phyloP scores from a whole-genome alignment of 208 protist genomes.

The Kentomonas sorsogonicus region DNA sequence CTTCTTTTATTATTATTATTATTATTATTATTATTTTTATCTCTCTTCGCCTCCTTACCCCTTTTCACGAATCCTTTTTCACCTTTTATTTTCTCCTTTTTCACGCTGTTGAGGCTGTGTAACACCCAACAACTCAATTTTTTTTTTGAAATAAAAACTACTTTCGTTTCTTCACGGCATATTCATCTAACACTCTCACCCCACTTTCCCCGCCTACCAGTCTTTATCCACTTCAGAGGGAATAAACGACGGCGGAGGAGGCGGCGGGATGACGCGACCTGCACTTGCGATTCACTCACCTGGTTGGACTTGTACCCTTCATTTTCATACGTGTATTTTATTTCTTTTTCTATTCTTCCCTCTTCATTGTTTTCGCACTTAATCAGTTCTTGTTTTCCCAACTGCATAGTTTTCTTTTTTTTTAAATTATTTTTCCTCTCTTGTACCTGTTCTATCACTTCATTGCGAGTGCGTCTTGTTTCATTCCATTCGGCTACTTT shows the following conservation, averaged over 20 bases:
- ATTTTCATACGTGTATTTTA: no score
- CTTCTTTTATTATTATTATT: constrained; percentile 3
- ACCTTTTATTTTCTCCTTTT: constrained; percentile 6
- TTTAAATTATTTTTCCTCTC: constrained; percentile 2
- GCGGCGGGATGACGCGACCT: no score
- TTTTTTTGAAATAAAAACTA: not conserved
- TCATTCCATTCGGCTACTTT: constrained; percentile 1
- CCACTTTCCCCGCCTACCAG: no score
- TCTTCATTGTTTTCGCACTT: not conserved
- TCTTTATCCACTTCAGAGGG: no score
- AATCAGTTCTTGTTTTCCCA: not conserved
- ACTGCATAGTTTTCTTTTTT: constrained; percentile 4
- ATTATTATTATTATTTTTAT: constrained; percentile 9
- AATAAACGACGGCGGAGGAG: no score
- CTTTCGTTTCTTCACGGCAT: not conserved
- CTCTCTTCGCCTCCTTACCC: not conserved
- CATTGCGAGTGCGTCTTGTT: not conserved
- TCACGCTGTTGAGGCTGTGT: not conserved
- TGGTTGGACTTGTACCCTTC: no score
- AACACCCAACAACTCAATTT: not conserved
- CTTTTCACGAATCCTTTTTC: not conserved
- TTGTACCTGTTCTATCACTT: no score
- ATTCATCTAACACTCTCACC: constrained; percentile 1
- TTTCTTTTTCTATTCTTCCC: constrained; percentile 3
- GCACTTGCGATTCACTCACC: no score